These are phyloP conservation scores for Podospora didyma DNA, from an alignment of 495 filamentous ascomycete species.

Conservation along the genomic window DNA sequence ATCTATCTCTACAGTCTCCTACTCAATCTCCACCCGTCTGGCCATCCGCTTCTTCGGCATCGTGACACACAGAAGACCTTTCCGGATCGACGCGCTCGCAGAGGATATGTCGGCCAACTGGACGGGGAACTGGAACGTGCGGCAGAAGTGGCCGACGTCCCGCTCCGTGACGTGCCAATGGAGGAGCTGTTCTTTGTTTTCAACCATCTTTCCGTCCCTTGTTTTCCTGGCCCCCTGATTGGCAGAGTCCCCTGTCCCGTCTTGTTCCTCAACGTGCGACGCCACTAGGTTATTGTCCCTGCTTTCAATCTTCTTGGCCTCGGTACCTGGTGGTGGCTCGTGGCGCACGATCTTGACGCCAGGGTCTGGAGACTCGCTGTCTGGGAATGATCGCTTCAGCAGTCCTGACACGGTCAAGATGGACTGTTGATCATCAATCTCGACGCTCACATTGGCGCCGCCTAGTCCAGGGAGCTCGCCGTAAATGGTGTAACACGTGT, in stretches of 20 bases:
- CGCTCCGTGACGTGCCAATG: conserved; percentile 15
- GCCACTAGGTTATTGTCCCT: no score
- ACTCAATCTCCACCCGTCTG: no score
- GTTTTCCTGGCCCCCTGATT: neutral
- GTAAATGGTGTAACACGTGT: conserved; percentile 10
- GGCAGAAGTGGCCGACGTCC: conserved; percentile 3
- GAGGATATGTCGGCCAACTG: conserved; percentile 8
- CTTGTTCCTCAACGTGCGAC: no score
- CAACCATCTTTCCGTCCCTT: neutral
- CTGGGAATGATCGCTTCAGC: neutral
- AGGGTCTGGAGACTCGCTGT: neutral
- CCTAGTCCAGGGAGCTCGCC: conserved; percentile 9
- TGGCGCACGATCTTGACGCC: neutral
- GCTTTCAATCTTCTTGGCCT: neutral
- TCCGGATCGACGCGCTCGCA: conserved; percentile 5
- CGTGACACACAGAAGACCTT: conserved; percentile 8
- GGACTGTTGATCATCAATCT: conserved; percentile 8
- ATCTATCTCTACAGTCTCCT: no score
- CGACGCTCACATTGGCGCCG: conserved; percentile 1
- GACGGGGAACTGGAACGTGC: conserved; percentile 7
- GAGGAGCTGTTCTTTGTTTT: neutral
- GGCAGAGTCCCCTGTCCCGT: neutral
- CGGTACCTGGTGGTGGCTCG: neutral
- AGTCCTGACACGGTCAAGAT: conserved; percentile 9
- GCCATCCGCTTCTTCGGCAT: conserved; percentile 8